These are phyloP conservation scores for Liquidambar formosana DNA, from an alignment of 164 flowering plant species.

Conservation along the genomic window DNA sequence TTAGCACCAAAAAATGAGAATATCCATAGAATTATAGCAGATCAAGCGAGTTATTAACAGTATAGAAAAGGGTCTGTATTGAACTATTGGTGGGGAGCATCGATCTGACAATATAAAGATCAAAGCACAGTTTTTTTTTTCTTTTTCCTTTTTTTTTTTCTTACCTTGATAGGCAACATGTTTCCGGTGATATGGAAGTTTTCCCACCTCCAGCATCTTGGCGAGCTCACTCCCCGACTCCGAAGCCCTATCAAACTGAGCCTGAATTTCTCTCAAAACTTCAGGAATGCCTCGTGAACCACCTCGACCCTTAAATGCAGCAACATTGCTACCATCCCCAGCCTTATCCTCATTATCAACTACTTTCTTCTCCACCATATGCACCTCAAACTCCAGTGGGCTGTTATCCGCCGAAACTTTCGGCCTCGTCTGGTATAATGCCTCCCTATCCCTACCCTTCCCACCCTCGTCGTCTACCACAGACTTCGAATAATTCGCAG, in stretches of 20 bases:
- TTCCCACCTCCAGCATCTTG: constrained; percentile 82
- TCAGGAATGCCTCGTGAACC: constrained; percentile 46
- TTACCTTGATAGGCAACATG: constrained; percentile 60
- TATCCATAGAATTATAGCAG: background rate
- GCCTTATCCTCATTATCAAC: constrained; percentile 45
- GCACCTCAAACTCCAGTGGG: constrained; percentile 67
- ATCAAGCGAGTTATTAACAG: background rate
- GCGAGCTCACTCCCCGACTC: constrained; percentile 75
- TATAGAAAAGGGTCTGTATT: too few relatives aligned
- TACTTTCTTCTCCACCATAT: constrained; percentile 74
- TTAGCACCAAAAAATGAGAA: background rate
- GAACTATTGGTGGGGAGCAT: too few relatives aligned
- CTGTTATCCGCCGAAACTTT: constrained; percentile 39
- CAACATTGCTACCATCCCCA: constrained; percentile 39
- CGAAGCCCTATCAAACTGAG: constrained; percentile 74
- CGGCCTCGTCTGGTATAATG: constrained; percentile 43
- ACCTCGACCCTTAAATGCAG: constrained; percentile 28
- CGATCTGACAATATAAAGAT: background rate
- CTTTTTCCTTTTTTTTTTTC: too few relatives aligned
- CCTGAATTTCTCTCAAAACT: constrained; percentile 63
- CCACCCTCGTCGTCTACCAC: constrained; percentile 21
- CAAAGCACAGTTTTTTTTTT: background rate
- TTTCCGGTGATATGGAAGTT: constrained; percentile 62
- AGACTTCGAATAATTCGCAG: constrained; percentile 10
- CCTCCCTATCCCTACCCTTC: constrained; percentile 22